These are phyloP conservation scores for Arabidopsis lyrata DNA, from an alignment of 441 rosid genomes.

Conservation along the genomic window DNA sequence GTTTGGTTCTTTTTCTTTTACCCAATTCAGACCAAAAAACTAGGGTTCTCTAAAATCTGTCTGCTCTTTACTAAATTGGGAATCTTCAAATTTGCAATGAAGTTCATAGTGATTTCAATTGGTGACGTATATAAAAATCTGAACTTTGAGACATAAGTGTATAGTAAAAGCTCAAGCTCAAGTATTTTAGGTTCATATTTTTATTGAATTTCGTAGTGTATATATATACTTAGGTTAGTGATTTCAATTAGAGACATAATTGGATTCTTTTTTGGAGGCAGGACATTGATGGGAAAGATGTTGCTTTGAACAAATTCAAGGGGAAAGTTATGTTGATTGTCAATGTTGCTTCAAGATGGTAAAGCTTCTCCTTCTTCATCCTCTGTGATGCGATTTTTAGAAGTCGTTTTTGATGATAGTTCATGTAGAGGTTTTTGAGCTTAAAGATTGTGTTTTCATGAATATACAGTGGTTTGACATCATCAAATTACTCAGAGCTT, in stretches of 20 bases:
- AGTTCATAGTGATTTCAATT: too few species aligned
- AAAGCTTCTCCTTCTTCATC: slow-evolving; percentile 20
- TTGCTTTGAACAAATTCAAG: slow-evolving; percentile 78
- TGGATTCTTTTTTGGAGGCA: slow-evolving; percentile 38
- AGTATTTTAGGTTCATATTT: background rate
- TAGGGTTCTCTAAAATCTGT: slow-evolving; percentile 24
- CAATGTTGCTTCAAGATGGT: slow-evolving; percentile 97
- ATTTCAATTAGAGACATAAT: background rate
- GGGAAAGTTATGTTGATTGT: slow-evolving; percentile 84
- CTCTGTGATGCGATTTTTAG: background rate
- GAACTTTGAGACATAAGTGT: too few species aligned
- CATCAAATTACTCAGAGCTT: slow-evolving; percentile 74
- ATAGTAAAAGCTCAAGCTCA: background rate
- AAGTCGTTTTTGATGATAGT: background rate
- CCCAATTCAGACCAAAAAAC: background rate
- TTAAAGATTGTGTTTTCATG: slow-evolving; percentile 36
- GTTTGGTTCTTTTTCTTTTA: slow-evolving; percentile 47
- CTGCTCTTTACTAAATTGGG: background rate
- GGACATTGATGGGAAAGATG: slow-evolving; percentile 90
- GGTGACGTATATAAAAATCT: too few species aligned
- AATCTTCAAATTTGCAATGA: background rate
- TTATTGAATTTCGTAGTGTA: background rate
- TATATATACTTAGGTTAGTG: slow-evolving; percentile 11
- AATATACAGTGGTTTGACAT: slow-evolving; percentile 62
- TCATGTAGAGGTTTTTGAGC: slow-evolving; percentile 34